Conservation (phyloP, 805 yeast species). For the Suhomyces sp. region DNA sequence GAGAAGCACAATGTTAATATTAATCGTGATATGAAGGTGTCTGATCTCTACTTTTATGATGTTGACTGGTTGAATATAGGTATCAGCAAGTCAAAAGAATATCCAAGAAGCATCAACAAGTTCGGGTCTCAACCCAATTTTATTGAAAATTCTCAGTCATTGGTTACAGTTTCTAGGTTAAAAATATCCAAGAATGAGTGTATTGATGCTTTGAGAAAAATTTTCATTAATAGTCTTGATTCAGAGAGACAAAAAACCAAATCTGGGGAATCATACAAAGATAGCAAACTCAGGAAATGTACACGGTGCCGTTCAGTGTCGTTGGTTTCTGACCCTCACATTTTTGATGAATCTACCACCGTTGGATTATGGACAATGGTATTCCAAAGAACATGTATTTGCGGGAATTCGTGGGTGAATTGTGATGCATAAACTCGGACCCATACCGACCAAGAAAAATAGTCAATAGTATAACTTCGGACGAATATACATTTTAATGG, state of each 20-base stretch:
- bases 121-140: no score
- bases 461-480: no score
- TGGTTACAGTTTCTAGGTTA: conserved; percentile 13
- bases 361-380: conserved; percentile 58
- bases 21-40: conserved; percentile 46
- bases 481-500: no score
- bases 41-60: conserved; percentile 61
- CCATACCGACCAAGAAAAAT: no score
- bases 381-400: conserved; percentile 70
- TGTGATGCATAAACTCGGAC: conserved; percentile 1
- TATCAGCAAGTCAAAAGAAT: conserved; percentile 12
- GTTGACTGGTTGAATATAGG: conserved; percentile 61
- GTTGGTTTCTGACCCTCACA: conserved; percentile 36
- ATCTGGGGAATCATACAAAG: no score
- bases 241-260: no score
- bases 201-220: conserved; percentile 40
- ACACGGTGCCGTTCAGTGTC: conserved; percentile 45
- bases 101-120: no score
- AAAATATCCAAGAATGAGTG: conserved; percentile 22
- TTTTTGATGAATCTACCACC: conserved; percentile 32
- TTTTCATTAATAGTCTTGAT: conserved; percentile 20
- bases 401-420: conserved; percentile 77
- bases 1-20: conserved; percentile 47
- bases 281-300: conserved; percentile 32
- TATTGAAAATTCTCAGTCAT: not conserved